Conservation (phyloP, 345 rosid genomes). For the Psidium guajava region DNA sequence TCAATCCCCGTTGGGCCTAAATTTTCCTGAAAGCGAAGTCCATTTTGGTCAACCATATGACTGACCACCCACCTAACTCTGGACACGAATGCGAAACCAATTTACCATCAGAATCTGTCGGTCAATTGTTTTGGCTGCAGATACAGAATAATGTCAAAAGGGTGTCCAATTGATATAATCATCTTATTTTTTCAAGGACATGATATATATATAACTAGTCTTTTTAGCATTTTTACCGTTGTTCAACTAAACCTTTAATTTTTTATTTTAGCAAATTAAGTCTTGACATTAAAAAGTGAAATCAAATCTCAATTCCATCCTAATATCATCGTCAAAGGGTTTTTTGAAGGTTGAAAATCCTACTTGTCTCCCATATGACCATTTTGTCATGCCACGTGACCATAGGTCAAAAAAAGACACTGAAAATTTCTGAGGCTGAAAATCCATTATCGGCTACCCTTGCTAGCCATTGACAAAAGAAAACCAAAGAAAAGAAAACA, state of each 20-base stretch:
- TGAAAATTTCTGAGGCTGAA: neutral
- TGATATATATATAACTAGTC: neutral
- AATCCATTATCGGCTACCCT: neutral
- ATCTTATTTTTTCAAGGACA: neutral
- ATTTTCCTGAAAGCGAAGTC: neutral
- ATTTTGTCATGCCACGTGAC: neutral
- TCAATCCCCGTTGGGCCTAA: neutral
- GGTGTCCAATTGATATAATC: neutral
- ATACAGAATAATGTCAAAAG: neutral
- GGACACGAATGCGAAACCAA: neutral
- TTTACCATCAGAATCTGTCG: neutral
- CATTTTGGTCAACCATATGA: neutral
- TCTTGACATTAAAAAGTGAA: neutral
- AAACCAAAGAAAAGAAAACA: no score
- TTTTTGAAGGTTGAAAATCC: neutral
- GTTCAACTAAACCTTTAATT: neutral
- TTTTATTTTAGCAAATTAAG: neutral
- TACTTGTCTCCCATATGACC: neutral
- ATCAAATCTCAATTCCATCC: neutral
- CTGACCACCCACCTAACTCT: neutral
- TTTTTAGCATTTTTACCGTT: neutral
- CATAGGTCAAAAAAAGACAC: fast-evolving
- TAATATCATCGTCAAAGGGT: neutral
- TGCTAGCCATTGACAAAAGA: no score
- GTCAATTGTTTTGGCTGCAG: no score